These are phyloP conservation scores for Ogataea parapolymorpha DNA, from an alignment of 805 yeast genomes.

Conservation along the genomic window DNA sequence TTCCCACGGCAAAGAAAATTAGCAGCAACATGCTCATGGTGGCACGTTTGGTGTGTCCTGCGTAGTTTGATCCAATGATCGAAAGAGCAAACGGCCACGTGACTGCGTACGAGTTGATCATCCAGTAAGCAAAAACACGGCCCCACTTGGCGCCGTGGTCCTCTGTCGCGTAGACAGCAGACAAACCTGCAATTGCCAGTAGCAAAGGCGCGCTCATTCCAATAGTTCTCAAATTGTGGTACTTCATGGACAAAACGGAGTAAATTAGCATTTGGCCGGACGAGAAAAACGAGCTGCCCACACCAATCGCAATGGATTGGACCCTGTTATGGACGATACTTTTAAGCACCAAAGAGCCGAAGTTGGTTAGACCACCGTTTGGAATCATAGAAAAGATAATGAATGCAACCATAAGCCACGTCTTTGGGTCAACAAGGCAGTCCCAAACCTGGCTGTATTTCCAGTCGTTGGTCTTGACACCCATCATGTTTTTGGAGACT, in stretches of 20 bases:
- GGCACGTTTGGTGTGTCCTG: slow-evolving; percentile 53
- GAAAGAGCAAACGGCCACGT: slow-evolving; percentile 28
- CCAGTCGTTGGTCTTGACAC: slow-evolving; percentile 29
- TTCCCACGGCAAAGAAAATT: slow-evolving; percentile 51
- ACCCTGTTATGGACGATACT: slow-evolving; percentile 18
- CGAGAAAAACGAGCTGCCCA: slow-evolving; percentile 25
- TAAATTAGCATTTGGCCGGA: slow-evolving; percentile 23
- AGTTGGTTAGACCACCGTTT: slow-evolving; percentile 31
- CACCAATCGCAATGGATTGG: slow-evolving; percentile 18
- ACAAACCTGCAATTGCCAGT: slow-evolving; percentile 25
- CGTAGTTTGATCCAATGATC: slow-evolving; percentile 35
- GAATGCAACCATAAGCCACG: slow-evolving; percentile 20
- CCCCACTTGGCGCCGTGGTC: slow-evolving; percentile 28
- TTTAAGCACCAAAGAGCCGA: slow-evolving; percentile 26
- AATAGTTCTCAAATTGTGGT: slow-evolving; percentile 19
- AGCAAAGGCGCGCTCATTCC: slow-evolving; percentile 24
- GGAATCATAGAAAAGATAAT: slow-evolving; percentile 29
- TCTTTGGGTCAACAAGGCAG: slow-evolving; percentile 23
- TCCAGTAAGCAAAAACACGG: slow-evolving; percentile 31
- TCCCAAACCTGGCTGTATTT: slow-evolving; percentile 24
- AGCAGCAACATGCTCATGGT: slow-evolving; percentile 42
- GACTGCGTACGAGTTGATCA: slow-evolving; percentile 29
- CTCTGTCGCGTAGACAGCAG: slow-evolving; percentile 28
- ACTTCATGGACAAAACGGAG: slow-evolving; percentile 13
- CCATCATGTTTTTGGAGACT: slow-evolving; percentile 30